Base-by-base conservation (phyloP, 768 basidiomycete genomes). In the Symmetrospora coprosmae region DNA sequence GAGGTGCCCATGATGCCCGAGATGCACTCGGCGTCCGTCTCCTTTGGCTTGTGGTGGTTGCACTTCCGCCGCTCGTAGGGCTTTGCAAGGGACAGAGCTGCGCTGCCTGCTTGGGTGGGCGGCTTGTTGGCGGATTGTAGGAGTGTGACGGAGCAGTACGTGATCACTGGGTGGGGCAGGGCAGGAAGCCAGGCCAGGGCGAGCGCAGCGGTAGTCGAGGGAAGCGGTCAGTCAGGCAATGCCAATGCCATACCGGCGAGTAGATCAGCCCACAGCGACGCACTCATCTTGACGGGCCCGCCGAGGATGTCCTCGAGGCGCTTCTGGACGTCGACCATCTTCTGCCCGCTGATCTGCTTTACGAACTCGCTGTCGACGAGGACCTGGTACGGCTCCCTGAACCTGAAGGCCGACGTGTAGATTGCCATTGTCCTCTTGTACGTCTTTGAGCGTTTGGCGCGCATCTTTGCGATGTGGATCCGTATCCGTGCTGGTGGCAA, bases 131-230 rank as follows among this genome's bases (percentile, higher is more conserved):
- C n/a, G n/a, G n/a, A n/a, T n/a, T 99, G 97, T 1, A 99, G 78
- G 70, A 88, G 87, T 66, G 90, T 83, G 39, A 99, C 89, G 70
- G 84, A 92, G 72, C 94, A 99, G 71, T 97, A 92, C 0, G 94
- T 96, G 72, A 99, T 96, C 92, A 99, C 94, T 67, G 60, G 66
- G n/a, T n/a, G n/a, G n/a, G n/a, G n/a, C n/a, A n/a, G n/a, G n/a
- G n/a, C n/a, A n/a, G n/a, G n/a, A n/a, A n/a, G n/a, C n/a, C n/a
- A n/a, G n/a, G n/a, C n/a, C n/a, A n/a, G n/a, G n/a, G n/a, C n/a
- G n/a, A n/a, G n/a, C n/a, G n/a, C n/a, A n/a, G n/a, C n/a, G n/a
- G n/a, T n/a, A n/a, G n/a, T n/a, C n/a, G n/a, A n/a, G n/a, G n/a
- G n/a, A n/a, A n/a, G n/a, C n/a, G n/a, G n/a, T n/a, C n/a, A n/a